Percentiles rank a stretch among this genome's conserved stretches.
phyloP scores from a whole-genome alignment of 2,329 filamentous ascomycete genomes.

The Akanthomyces muscarius region DNA sequence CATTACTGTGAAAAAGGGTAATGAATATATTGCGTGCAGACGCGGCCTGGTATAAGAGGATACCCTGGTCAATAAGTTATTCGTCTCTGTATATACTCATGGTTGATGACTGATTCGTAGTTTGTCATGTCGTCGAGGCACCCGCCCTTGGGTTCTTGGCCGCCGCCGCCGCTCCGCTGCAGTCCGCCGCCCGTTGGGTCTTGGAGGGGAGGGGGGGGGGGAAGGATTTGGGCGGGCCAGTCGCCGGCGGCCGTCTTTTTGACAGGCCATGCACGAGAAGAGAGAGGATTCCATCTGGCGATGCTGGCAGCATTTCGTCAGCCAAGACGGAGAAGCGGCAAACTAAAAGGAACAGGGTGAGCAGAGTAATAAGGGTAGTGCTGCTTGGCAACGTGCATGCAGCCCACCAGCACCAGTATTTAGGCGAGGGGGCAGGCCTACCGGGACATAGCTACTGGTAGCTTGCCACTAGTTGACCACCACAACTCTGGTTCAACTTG shows the following conservation, averaged over 20 bases:
- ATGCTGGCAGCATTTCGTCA: neutral
- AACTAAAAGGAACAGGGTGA: neutral
- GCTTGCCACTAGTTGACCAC: too few species aligned
- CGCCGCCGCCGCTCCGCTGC: slow-evolving; percentile 8
- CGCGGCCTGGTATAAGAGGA: too few species aligned
- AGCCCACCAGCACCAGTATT: neutral
- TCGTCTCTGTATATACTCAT: neutral
- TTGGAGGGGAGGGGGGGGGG: neutral
- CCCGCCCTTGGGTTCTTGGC: neutral
- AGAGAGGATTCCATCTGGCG: neutral
- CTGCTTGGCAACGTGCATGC: neutral
- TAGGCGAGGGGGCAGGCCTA: neutral
- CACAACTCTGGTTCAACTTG: neutral
- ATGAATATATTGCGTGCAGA: too few species aligned
- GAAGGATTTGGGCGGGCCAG: neutral
- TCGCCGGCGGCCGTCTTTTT: neutral
- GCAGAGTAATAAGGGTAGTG: neutral
- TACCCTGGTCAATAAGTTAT: too few species aligned
- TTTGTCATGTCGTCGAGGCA: neutral
- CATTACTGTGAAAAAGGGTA: neutral
- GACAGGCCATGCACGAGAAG: too few species aligned
- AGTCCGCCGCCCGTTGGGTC: neutral
- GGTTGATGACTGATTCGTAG: neutral
- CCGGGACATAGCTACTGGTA: too few species aligned
- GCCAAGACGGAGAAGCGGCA: slow-evolving; percentile 13